These are phyloP conservation scores for Pichia ethanolica DNA, from an alignment of 805 yeast genomes.

Conservation along the genomic window DNA sequence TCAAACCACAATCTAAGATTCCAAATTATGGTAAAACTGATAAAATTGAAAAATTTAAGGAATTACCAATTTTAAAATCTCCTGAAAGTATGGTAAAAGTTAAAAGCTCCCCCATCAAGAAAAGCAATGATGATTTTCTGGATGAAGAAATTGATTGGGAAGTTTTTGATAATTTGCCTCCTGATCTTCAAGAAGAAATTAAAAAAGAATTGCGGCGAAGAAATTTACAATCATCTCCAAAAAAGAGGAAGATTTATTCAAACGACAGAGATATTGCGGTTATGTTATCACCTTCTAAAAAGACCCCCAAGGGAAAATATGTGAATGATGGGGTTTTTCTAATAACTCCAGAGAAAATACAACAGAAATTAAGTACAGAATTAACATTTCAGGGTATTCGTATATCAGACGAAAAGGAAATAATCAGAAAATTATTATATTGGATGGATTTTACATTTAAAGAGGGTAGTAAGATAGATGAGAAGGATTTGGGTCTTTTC, in stretches of 20 bases:
- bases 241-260: slow-evolving; percentile 1
- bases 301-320: neutral
- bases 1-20: slow-evolving; percentile 12
- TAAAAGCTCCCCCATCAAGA: neutral
- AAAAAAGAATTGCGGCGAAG: slow-evolving; percentile 43
- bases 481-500: slow-evolving; percentile 22
- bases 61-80: neutral
- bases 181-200: slow-evolving; percentile 57
- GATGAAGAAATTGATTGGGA: slow-evolving; percentile 47
- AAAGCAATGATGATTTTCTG: neutral
- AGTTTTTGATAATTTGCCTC: slow-evolving; percentile 59
- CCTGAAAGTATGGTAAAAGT: neutral
- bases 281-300: slow-evolving; percentile 13
- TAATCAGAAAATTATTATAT: slow-evolving; percentile 11
- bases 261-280: slow-evolving; percentile 14
- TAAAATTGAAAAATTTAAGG: neutral
- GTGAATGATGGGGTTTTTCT: neutral
- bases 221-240: slow-evolving; percentile 19
- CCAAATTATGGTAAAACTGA: no score
- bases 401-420: slow-evolving; percentile 11
- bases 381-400: slow-evolving; percentile 21
- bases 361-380: neutral
- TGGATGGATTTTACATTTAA: slow-evolving; percentile 23
- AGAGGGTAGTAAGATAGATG: slow-evolving; percentile 16
- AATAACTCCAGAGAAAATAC: slow-evolving; percentile 4